Base-by-base conservation (phyloP, 2,329 filamentous ascomycete species). In the Emmonsiellopsis sp. region DNA sequence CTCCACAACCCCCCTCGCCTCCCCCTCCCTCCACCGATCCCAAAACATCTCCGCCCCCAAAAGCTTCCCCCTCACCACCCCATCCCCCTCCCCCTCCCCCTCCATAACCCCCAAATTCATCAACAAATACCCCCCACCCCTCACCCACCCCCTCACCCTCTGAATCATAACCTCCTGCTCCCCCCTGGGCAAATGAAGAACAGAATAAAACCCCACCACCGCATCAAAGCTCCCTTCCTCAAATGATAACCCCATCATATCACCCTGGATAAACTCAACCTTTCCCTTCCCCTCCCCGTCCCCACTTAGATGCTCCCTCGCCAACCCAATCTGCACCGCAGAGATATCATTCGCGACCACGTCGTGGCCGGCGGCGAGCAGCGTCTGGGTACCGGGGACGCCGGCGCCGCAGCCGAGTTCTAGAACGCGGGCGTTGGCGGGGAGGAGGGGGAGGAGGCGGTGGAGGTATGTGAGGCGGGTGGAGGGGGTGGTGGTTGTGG, bases 161-260 rank as follows among this genome's bases (percentile, higher is more conserved):
- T 51, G 38, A 20, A 82, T 58, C 53, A 82, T 68, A 20, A 63
- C 63, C 0, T 57, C 64, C 64, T 82, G 79, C 60, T 82, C 78
- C 1, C 65, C 64, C 5, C 72, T 70, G 1, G 79, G 77, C 5
- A 83, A 70, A 58, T 82, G 80, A 50, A 81, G 75, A 50, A 83
- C 62, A 35, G 74, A 79, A 63, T 80, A 82, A 59, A 82, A 74
- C 0, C 67, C 79, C 1, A 77, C 59, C 1, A 80, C 71, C 4
- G 73, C 77, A 54, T 80, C 73, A 53, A 82, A 70, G 0, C 67
- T 66, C 0, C 44, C 62, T 0, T 57, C 54, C 0, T 53, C 55
- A 54, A 76, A 74, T 1, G 62, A 51, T 1, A 77, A 62, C 0
- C 54, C 56, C 54, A 70, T 64, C 74, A 77, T 77, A 52, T 77